These are phyloP conservation scores for Termitomyces sp. DNA, from an alignment of 768 basidiomycete species.

Conservation along the genomic window DNA sequence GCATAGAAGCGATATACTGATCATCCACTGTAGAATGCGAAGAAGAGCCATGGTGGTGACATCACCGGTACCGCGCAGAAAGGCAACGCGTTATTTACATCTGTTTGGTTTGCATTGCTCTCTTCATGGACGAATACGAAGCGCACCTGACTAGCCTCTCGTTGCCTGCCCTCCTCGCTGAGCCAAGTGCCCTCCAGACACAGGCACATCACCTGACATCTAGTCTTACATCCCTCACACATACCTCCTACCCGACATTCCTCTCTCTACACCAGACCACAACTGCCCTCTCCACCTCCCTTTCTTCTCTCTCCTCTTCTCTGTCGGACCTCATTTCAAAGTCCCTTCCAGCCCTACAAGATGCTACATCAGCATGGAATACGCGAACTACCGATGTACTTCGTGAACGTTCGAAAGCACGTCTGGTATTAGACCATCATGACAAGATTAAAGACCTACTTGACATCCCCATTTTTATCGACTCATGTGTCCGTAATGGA, in stretches of 20 bases:
- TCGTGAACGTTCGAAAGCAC: constrained; percentile 68
- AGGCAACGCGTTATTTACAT: constrained; percentile 13
- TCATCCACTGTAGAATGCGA: not conserved
- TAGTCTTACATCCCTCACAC: constrained; percentile 85
- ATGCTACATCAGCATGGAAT: constrained; percentile 67
- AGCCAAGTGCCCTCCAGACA: constrained; percentile 75
- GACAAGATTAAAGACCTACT: constrained; percentile 91
- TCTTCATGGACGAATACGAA: constrained; percentile 44
- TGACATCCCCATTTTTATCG: constrained; percentile 86
- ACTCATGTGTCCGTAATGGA: constrained; percentile 90
- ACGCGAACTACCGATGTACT: constrained; percentile 73
- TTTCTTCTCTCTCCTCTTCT: constrained; percentile 72
- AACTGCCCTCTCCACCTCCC: constrained; percentile 65
- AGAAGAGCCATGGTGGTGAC: not conserved
- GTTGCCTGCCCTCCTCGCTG: constrained; percentile 63
- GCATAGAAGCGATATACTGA: not conserved
- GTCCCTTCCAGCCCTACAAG: constrained; percentile 76
- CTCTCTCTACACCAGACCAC: constrained; percentile 84
- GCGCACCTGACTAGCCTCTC: constrained; percentile 60
- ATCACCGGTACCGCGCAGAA: not conserved
- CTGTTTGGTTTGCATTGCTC: constrained; percentile 5
- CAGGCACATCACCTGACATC: constrained; percentile 86
- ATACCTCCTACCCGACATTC: constrained; percentile 89
- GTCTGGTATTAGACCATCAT: constrained; percentile 88
- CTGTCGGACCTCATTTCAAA: constrained; percentile 62